These are phyloP conservation scores for Rhodotorula graminis DNA, from an alignment of 768 basidiomycete species.

Conservation along the genomic window DNA sequence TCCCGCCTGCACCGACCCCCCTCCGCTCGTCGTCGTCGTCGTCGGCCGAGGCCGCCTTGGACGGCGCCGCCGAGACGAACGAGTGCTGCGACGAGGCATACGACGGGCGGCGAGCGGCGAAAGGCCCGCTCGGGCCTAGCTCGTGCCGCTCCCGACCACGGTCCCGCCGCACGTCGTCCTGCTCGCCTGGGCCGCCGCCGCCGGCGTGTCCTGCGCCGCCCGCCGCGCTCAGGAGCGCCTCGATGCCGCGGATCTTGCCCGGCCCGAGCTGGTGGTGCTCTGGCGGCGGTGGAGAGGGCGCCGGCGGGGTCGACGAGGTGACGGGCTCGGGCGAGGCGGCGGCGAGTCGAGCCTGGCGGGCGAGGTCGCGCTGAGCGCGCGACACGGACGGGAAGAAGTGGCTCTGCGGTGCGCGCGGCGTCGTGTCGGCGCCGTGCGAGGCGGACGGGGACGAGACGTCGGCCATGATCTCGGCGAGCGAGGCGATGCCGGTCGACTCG, in stretches of 20 bases:
- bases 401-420: background rate
- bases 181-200: background rate
- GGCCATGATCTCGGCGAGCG: conserved; percentile 6
- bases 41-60: background rate
- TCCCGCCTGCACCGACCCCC: conserved; percentile 16
- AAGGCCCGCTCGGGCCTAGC: background rate
- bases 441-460: background rate
- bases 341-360: conserved; percentile 2
- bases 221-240: conserved; percentile 3
- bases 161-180: background rate
- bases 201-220: background rate
- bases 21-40: too few relatives aligned
- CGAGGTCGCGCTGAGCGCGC: conserved; percentile 11
- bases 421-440: background rate
- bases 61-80: too few relatives aligned
- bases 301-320: background rate
- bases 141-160: background rate
- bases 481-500: background rate
- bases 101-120: background rate
- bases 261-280: background rate
- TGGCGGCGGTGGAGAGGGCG: background rate
- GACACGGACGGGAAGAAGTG: conserved; percentile 28
- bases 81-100: too few relatives aligned
- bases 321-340: background rate
- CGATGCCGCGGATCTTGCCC: background rate